Base-by-base conservation (phyloP, 1,139 yeast species). In the Chernovozyma aurita region DNA sequence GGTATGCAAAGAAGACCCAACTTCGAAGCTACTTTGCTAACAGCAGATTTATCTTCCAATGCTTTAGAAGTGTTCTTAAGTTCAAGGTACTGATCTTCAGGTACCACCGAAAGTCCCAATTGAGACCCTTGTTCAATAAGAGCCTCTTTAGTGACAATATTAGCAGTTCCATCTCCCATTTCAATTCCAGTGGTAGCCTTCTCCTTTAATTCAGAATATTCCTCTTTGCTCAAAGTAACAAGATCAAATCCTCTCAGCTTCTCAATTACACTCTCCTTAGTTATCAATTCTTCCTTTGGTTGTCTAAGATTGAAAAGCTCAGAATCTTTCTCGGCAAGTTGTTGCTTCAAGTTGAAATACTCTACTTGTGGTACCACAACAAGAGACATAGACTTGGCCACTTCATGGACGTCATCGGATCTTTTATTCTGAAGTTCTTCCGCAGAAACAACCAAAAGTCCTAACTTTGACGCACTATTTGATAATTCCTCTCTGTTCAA, bases 1-100 rank as follows among this genome's bases (percentile, higher is more conserved):
- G 88, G 85, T 32, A 81, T 66, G 35, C 77, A 65, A 44, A 83
- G 53, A 38, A 70, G 50, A 4, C 80, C 80, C 41, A 65, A 52
- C 24, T 60, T 52, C 31, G 59, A 61, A 8, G 80, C 82, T 25
- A 57, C 53, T 2, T 43, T 49, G 2, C 49, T 43, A 27, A 66
- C 49, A 20, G 47, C 46, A 5, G 42, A 52, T 24, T 50, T 52
- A 29, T 54, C 54, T 21, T 56, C 55, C 20, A 53, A 43, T 14
- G 49, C 35, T 4, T 46, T 45, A 5, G 47, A 48, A 18, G 41
- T 44, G 41, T 41, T 47, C 40, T 38, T 48, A 34, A 46, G 45
- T 29, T 46, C 45, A 29, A 54, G 49, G 37, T 59, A 53, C 35
- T 68, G 66, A 5, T 61, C 63, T 35, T 62, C 62, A 0, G 75